These are phyloP conservation scores for Solanum microdontum DNA, from an alignment of 257 asterid species.

Conservation along the genomic window DNA sequence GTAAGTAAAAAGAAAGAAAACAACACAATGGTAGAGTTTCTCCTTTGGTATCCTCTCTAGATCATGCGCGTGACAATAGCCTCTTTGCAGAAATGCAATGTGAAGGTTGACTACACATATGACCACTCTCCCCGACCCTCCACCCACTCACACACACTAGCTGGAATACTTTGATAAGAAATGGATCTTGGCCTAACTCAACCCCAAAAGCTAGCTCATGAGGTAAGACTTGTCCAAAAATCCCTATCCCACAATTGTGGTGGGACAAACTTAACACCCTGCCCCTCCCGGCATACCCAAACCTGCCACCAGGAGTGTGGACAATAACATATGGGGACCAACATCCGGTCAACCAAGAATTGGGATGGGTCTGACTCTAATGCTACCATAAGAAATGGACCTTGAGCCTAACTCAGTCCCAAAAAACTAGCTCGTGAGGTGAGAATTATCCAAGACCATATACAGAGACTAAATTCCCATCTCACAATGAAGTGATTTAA, in stretches of 20 bases:
- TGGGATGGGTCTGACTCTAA: neutral
- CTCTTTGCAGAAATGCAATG: neutral
- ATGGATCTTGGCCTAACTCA: neutral
- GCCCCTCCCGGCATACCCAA: neutral
- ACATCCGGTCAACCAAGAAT: neutral
- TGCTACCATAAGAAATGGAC: neutral
- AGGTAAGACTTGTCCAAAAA: neutral
- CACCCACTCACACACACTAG: neutral
- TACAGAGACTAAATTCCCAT: neutral
- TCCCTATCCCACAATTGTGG: neutral
- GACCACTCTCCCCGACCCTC: neutral
- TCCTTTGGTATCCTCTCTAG: neutral
- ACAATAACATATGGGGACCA: neutral
- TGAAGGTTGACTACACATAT: neutral
- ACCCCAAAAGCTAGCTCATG: neutral
- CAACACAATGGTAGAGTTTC: neutral
- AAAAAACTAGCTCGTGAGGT: neutral
- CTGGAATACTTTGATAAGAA: neutral
- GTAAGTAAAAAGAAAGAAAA: neutral
- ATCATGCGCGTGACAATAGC: neutral
- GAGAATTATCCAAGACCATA: neutral
- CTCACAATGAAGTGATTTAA: rapidly evolving
- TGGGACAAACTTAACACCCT: neutral
- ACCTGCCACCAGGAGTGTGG: neutral
- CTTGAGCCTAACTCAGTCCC: neutral